Percentiles rank a stretch among this genome's conserved stretches.
Evolutionary conservation across 1,284 basidiomycete species (phyloP).

Genomic region (Malassezia restricta): DNA sequence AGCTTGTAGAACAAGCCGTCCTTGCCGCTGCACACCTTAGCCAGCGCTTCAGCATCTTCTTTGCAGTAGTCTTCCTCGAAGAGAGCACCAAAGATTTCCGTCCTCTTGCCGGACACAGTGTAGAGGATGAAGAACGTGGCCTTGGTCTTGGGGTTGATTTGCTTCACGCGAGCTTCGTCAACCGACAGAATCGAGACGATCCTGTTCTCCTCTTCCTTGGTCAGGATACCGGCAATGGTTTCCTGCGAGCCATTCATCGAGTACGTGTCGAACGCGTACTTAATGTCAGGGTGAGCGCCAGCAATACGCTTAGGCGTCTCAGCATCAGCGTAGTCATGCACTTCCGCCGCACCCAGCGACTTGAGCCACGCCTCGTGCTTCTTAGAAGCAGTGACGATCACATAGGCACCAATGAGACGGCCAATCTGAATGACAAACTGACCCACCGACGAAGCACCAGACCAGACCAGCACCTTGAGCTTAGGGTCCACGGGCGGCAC

Average conservation of each 20-base stretch:
- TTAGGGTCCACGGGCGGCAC: constrained; percentile 18
- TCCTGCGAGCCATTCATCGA: constrained; percentile 35
- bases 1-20: constrained; percentile 26
- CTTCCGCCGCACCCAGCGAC: constrained; percentile 32
- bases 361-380: constrained; percentile 35
- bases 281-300: constrained; percentile 30
- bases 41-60: constrained; percentile 8
- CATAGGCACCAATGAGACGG: constrained; percentile 49
- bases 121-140: constrained; percentile 33
- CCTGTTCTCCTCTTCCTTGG: constrained; percentile 20
- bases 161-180: constrained; percentile 23
- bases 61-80: constrained; percentile 20
- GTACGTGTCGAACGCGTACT: constrained; percentile 36
- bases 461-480: constrained; percentile 49
- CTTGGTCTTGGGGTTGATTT: constrained; percentile 27
- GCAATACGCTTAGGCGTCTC: constrained; percentile 29
- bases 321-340: constrained; percentile 51
- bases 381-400: constrained; percentile 49
- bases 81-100: constrained; percentile 16
- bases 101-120: constrained; percentile 22
- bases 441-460: constrained; percentile 52
- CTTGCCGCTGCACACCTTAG: constrained; percentile 18
- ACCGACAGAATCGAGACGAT: constrained; percentile 32
- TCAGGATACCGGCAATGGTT: constrained; percentile 25
- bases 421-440: constrained; percentile 48